Evolutionary conservation across 208 protist genomes (phyloP), one percentile per base, ranked within the genome.

Genomic region (Herpetomonas muscarum): DNA sequence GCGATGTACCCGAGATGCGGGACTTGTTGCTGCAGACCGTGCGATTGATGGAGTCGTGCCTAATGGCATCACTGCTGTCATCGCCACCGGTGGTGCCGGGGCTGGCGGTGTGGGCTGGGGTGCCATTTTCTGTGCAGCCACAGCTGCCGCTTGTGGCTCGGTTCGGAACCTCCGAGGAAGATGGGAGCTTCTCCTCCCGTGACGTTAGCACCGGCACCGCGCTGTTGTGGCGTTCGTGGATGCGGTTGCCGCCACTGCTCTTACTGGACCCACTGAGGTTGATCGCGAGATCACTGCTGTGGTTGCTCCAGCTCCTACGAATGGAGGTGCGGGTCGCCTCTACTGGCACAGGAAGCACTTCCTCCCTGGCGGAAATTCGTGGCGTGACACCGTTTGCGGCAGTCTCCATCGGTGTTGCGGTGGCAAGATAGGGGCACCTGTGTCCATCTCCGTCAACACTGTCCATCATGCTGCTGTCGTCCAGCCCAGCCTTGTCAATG

Each of bases 71-170:
- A 7, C 46, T 36, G 22, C 22, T 46, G 19, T 21, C 52, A 10
- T 2, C 19, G 10, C 12, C 15, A 3, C 41, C 44, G 30, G 28
- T 25, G 9, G 36, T 19, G 1, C 54, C 54, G 39, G 44, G 24
- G 26, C 54, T 22, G 28, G 24, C 6, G 0, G n/a, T 42, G 4
- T 46, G 22, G 6, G 39, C 52, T 1, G 51, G 44, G 25, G 36
- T 64, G 39, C 44, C 54, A 10, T 48, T 32, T 17, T 68, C 64
- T 1, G 69, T 66, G 58, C 59, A 75, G 31, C 69, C 69, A 50
- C 60, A 62, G 54, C 69, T 75, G 58, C 50, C 54, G 59, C 48
- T 64, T n/a, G 49, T 24, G 7, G 48, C 63, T 12, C 39, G 61
- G 10, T 7, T 19, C 15, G 15, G 15, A 22, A 7, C 41, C 41